Evolutionary conservation across 2,329 filamentous ascomycete species (phyloP).

Genomic region (Colletotrichum acutatum): DNA sequence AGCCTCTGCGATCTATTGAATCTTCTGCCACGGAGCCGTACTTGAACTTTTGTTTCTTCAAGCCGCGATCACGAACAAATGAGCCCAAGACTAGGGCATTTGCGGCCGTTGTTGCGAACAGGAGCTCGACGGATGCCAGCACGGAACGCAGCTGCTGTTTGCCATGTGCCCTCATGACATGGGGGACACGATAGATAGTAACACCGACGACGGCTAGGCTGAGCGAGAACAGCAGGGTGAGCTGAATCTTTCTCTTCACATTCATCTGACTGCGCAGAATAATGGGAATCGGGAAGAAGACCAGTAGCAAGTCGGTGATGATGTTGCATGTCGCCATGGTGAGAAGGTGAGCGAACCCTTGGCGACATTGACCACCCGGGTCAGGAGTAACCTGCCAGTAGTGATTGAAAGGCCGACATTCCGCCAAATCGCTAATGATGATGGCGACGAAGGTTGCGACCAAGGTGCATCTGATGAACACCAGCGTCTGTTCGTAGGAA

Average conservation of each 20-base stretch:
- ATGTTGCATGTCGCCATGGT: constrained; percentile 93
- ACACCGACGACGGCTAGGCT: constrained; percentile 84
- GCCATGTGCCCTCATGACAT: constrained; percentile 77
- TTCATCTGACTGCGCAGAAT: constrained; percentile 83
- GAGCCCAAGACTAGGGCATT: constrained; percentile 93
- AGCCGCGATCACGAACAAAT: constrained; percentile 88
- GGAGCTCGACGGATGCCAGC: constrained; percentile 87
- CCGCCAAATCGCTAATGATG: constrained; percentile 81
- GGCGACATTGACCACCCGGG: constrained; percentile 85
- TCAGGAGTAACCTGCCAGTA: constrained; percentile 90
- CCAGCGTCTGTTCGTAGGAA: constrained; percentile 77
- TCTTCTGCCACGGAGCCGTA: constrained; percentile 69
- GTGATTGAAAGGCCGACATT: constrained; percentile 81
- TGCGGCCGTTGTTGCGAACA: constrained; percentile 87
- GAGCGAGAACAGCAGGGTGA: constrained; percentile 84
- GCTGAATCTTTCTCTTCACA: constrained; percentile 80
- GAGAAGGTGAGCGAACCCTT: constrained; percentile 87
- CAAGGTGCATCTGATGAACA: constrained; percentile 80
- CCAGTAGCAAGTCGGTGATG: constrained; percentile 86
- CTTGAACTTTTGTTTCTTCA: constrained; percentile 89
- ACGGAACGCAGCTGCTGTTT: constrained; percentile 89
- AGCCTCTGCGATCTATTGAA: constrained; percentile 65
- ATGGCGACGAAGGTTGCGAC: constrained; percentile 83
- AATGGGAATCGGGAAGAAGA: constrained; percentile 90
- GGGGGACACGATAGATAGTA: constrained; percentile 83